These are phyloP conservation scores for Inonotus obliquus DNA, from an alignment of 1,284 basidiomycete species.

Conservation along the genomic window DNA sequence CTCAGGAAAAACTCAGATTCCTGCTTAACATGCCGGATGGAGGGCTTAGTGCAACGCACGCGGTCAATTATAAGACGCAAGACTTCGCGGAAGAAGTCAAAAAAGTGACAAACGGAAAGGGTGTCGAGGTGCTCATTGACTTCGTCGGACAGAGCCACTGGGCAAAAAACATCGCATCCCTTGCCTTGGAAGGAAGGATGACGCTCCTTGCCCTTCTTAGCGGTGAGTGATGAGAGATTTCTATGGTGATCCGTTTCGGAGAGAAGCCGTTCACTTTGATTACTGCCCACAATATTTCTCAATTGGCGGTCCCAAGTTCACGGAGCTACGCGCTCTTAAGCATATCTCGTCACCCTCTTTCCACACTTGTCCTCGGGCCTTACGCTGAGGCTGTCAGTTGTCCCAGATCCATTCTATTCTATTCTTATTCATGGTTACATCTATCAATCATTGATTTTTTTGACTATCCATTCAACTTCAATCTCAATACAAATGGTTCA, in stretches of 20 bases:
- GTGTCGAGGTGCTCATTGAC: conserved; percentile 84
- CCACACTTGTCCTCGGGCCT: neutral
- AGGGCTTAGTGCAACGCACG: conserved; percentile 59
- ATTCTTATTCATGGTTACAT: neutral
- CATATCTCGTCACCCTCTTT: neutral
- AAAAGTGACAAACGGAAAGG: conserved; percentile 56
- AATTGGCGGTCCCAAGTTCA: neutral
- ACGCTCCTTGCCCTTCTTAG: conserved; percentile 65
- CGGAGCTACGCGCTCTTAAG: neutral
- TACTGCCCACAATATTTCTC: neutral
- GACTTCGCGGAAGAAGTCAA: conserved; percentile 72
- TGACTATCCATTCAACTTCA: neutral
- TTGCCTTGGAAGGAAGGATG: conserved; percentile 80
- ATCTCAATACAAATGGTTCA: neutral
- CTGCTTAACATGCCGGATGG: conserved; percentile 50
- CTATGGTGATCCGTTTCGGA: neutral
- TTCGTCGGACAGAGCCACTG: conserved; percentile 86
- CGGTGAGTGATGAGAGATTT: conserved; percentile 39
- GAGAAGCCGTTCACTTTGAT: neutral
- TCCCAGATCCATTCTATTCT: neutral
- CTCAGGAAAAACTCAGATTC: conserved; percentile 79
- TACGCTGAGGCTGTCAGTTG: neutral
- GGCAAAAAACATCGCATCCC: conserved; percentile 71
- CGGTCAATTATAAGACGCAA: conserved; percentile 83
- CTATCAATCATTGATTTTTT: neutral